A percentile compares a stretch with the other conserved stretches of the same genome.
These are phyloP conservation scores for Penicillium odoratum DNA, from an alignment of 495 filamentous ascomycete genomes.

Conservation along the genomic window DNA sequence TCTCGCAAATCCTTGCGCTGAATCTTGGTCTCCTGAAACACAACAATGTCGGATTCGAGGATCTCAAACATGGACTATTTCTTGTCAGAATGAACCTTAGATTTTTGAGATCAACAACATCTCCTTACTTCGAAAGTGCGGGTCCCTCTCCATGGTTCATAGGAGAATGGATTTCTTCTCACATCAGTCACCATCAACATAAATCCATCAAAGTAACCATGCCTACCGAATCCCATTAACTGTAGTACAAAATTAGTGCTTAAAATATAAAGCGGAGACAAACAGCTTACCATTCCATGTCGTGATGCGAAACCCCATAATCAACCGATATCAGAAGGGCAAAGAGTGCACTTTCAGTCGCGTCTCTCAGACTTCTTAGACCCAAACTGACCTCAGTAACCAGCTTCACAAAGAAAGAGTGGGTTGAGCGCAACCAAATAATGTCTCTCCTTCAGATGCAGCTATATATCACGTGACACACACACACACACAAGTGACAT, in stretches of 20 bases:
- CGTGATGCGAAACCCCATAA: constrained; percentile 79
- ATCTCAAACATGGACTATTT: constrained; percentile 86
- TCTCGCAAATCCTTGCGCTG: constrained; percentile 90
- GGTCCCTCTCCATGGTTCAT: constrained; percentile 89
- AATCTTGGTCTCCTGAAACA: constrained; percentile 96
- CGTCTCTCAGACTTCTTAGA: neutral
- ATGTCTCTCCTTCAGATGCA: neutral
- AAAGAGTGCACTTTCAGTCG: neutral
- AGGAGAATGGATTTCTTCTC: constrained; percentile 84
- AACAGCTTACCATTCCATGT: constrained; percentile 77
- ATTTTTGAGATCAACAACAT: neutral
- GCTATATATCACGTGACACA: constrained; percentile 30
- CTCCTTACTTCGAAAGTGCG: constrained; percentile 72
- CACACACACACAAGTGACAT: constrained; percentile 32
- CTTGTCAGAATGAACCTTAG: neutral
- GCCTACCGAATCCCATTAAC: constrained; percentile 91
- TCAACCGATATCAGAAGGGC: constrained; percentile 8
- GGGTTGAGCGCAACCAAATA: neutral
- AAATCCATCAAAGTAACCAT: neutral
- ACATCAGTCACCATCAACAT: neutral
- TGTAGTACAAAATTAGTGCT: constrained; percentile 31
- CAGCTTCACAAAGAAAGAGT: neutral
- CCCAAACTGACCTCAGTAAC: neutral
- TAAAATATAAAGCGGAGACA: neutral
- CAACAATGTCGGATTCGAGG: constrained; percentile 88